A percentile compares a stretch with the other conserved stretches of the same genome.
These are phyloP conservation scores for Aurinia saxatilis DNA, from an alignment of 345 rosid species.

Conservation along the genomic window DNA sequence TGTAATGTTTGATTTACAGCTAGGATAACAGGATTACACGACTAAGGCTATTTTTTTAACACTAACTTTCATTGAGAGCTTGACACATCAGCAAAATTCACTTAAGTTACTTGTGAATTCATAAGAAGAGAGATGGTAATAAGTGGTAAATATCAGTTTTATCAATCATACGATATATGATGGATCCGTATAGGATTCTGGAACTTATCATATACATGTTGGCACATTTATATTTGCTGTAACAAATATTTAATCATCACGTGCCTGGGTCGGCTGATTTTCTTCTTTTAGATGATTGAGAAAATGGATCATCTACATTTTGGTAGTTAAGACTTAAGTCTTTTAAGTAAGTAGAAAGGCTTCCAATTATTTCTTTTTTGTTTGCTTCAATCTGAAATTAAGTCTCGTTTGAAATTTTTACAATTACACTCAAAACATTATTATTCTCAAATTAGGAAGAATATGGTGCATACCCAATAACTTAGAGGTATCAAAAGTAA, in stretches of 20 bases:
- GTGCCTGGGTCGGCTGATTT: slow-evolving; percentile 10
- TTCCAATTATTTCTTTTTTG: background rate
- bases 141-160: too few relatives aligned
- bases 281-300: slow-evolving; percentile 1
- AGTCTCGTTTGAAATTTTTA: background rate
- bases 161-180: too few relatives aligned
- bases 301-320: background rate
- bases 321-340: background rate
- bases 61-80: too few relatives aligned
- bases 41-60: too few relatives aligned
- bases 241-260: background rate
- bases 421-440: background rate
- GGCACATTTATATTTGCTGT: background rate
- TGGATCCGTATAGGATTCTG: too few relatives aligned
- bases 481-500: background rate
- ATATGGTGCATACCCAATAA: background rate
- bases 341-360: background rate
- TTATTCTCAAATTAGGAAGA: background rate
- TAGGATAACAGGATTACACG: too few relatives aligned
- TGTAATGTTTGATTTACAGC: too few relatives aligned
- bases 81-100: too few relatives aligned
- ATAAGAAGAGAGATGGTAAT: too few relatives aligned
- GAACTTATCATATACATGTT: slow-evolving; percentile 11
- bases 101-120: too few relatives aligned
- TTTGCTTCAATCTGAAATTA: background rate